Evolutionary conservation across 2,329 filamentous ascomycete genomes (phyloP).

Genomic region (Pseudopyricularia cyperi): DNA sequence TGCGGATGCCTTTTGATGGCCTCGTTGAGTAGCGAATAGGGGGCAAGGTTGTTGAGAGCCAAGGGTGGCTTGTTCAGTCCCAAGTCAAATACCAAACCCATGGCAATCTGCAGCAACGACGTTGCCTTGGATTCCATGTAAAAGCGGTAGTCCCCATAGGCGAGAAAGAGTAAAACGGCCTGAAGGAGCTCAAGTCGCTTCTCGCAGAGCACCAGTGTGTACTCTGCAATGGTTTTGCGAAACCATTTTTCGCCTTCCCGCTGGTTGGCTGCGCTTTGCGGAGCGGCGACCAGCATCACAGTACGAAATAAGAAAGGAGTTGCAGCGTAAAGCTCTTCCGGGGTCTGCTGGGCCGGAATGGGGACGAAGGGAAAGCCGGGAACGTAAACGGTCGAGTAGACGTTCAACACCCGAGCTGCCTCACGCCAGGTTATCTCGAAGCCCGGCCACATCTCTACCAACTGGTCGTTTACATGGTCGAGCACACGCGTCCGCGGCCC

Average conservation of each 20-base stretch:
- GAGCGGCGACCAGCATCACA: slow-evolving; percentile 19
- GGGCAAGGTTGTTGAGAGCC: slow-evolving; percentile 8
- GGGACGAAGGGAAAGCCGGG: slow-evolving; percentile 26
- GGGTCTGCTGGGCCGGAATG: slow-evolving; percentile 11
- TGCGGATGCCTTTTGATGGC: slow-evolving; percentile 12
- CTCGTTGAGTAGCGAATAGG: slow-evolving; percentile 19
- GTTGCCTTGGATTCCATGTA: slow-evolving; percentile 23
- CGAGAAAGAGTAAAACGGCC: slow-evolving; percentile 21
- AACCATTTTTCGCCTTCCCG: slow-evolving; percentile 21
- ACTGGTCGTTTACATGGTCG: neutral
- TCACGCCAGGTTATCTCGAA: slow-evolving; percentile 19
- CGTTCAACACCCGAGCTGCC: slow-evolving; percentile 17
- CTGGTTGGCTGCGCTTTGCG: slow-evolving; percentile 18
- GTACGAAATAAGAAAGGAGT: slow-evolving; percentile 23
- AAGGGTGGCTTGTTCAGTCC: slow-evolving; percentile 18
- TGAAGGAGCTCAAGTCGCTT: slow-evolving; percentile 22
- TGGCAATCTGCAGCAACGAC: slow-evolving; percentile 23
- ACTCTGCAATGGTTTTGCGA: slow-evolving; percentile 20
- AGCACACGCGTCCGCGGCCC: neutral
- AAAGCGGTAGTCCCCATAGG: slow-evolving; percentile 26
- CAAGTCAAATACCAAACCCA: slow-evolving; percentile 23
- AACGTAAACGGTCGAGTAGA: slow-evolving; percentile 19
- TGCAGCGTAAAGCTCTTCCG: slow-evolving; percentile 17
- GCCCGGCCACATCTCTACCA: slow-evolving; percentile 19
- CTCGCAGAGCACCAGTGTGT: slow-evolving; percentile 23